Evolutionary conservation across 345 rosid species (phyloP).

Genomic region (Microthlaspi erraticum): DNA sequence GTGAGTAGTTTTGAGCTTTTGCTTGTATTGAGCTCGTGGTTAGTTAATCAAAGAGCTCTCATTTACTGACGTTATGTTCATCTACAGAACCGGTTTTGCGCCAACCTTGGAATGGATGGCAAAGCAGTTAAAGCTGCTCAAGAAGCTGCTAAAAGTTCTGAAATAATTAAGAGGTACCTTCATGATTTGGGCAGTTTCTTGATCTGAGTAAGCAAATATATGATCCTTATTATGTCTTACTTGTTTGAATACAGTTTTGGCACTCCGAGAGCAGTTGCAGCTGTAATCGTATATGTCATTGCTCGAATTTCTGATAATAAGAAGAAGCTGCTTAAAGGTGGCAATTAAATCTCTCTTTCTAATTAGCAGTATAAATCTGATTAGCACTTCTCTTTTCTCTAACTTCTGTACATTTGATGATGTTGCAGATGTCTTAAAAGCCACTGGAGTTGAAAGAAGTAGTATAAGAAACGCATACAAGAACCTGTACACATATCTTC

Average conservation of each 20-base stretch:
- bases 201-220: not conserved
- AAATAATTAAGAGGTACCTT: constrained; percentile 1
- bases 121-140: constrained; percentile 82
- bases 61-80: constrained; percentile 17
- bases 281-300: not conserved
- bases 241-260: not conserved
- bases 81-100: constrained; percentile 76
- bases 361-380: not conserved
- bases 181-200: not conserved
- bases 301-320: not conserved
- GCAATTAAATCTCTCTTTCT: constrained; percentile 1
- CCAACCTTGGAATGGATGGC: constrained; percentile 71
- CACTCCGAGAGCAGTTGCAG: not conserved
- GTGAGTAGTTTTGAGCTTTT: constrained; percentile 48
- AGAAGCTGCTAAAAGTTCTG: constrained; percentile 56
- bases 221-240: constrained; percentile 3
- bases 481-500: not conserved
- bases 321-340: not conserved
- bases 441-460: not conserved
- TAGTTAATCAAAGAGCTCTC: not conserved
- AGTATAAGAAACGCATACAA: not conserved
- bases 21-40: not conserved
- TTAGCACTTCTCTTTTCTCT: constrained; percentile 5
- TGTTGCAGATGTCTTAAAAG: not conserved
- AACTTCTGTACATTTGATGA: constrained; percentile 6